Base-by-base conservation (phyloP, 148 eudicot genomes). In the Silene latifolia region DNA sequence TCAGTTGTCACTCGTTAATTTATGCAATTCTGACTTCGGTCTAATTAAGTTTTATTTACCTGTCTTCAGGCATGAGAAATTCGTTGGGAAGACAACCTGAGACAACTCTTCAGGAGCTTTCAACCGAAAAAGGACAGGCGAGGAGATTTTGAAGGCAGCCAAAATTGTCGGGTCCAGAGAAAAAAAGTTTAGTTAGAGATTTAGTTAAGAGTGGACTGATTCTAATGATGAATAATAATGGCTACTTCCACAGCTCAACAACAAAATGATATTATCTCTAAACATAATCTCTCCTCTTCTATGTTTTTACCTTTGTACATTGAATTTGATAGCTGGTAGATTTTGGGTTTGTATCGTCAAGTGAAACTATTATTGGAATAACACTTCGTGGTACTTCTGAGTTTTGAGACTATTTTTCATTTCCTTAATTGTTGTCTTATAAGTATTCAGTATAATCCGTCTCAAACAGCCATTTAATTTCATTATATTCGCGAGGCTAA, bases 41-140 rank as follows among this genome's bases (percentile, higher is more conserved):
- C 60, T 80, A 20, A 78, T 53, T 53, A 5, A 24, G 35, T 24
- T 12, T 62, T 58, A 70, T 75, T 74, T 59, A 14, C 72, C 74
- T 74, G 29, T 80, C 57, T 76, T 62, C 74, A 92, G 99, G 13
- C 93, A 97, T 68, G 99, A 96, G 87, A 93, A 96, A 44, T 86
- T 94, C 24, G 79, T 82, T 25, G 99, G 99, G 78, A 92, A 96
- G 87, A 96, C 99, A 78, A 86, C 94, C 99, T 13, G 97, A 92
- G 78, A 95, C 97, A 65, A 95, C 92, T 82, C 92, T 95, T 76
- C 86, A 97, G 70, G 96, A 95, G 77, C 96, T 96, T 65, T 89
- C 94, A 32, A 96, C 99, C 32, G 92, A 90, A 83, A 96, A 90
- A 84, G 98, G 98, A 63, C 98, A 96, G 98, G 99, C 29, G 29